Evolutionary conservation across 768 basidiomycete genomes (phyloP).

Genomic region (Porphyrellus cyaneotinctus): DNA sequence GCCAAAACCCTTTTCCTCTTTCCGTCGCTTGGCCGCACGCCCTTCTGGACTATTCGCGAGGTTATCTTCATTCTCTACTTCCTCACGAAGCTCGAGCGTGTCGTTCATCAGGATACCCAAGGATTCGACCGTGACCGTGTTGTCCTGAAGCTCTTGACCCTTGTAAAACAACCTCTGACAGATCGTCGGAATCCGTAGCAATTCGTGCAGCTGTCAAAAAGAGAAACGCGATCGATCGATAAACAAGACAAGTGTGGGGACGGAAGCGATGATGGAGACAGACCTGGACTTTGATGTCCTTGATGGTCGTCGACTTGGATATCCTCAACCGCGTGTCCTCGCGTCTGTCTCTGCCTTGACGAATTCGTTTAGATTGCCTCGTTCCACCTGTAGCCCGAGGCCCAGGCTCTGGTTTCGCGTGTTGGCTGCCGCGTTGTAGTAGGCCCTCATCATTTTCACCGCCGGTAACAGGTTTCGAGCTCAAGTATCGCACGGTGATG

Average conservation of each 20-base stretch:
- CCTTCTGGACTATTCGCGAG: conserved; percentile 48
- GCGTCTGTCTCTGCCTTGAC: conserved; percentile 48
- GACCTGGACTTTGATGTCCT: conserved; percentile 75
- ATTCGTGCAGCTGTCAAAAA: conserved; percentile 51
- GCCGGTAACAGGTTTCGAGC: conserved; percentile 31
- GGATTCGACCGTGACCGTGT: conserved; percentile 44
- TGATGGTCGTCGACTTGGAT: conserved; percentile 63
- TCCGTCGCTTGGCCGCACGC: conserved; percentile 37
- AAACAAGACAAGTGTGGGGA: neutral
- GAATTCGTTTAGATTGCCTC: conserved; percentile 70
- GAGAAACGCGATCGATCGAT: neutral
- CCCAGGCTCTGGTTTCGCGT: conserved; percentile 32
- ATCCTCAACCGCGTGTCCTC: conserved; percentile 52
- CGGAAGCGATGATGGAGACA: conserved; percentile 14
- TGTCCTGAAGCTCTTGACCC: conserved; percentile 63
- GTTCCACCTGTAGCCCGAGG: conserved; percentile 39
- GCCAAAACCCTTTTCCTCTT: conserved; percentile 64
- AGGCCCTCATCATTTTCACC: conserved; percentile 24
- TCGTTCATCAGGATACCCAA: conserved; percentile 60
- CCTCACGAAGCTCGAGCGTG: conserved; percentile 60
- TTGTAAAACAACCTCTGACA: conserved; percentile 67
- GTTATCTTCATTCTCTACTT: conserved; percentile 56
- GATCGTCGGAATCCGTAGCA: conserved; percentile 66
- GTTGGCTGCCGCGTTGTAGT: conserved; percentile 23
- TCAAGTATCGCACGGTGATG: conserved; percentile 51